Percentiles rank a stretch among this genome's conserved stretches.
These are phyloP conservation scores for Trichoderma harzianum DNA, from an alignment of 2,329 filamentous ascomycete genomes.

Conservation along the genomic window DNA sequence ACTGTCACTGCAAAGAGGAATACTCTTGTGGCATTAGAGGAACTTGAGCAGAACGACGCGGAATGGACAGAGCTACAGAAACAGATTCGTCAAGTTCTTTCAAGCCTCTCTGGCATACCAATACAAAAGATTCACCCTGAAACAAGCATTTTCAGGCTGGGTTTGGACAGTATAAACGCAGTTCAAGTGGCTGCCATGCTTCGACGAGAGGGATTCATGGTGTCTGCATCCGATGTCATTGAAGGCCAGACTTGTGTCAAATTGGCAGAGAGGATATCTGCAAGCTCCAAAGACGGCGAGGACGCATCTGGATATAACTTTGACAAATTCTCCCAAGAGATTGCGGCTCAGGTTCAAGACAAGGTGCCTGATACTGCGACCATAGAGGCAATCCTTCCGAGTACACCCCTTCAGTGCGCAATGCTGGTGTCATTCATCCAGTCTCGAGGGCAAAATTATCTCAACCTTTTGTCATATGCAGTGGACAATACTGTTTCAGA, in stretches of 20 bases:
- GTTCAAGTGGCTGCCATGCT: constrained; percentile 71
- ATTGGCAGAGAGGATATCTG: constrained; percentile 32
- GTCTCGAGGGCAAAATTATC: constrained; percentile 65
- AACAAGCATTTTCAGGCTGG: constrained; percentile 82
- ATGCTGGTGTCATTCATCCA: constrained; percentile 73
- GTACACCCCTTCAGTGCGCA: constrained; percentile 74
- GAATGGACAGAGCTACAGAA: constrained; percentile 52
- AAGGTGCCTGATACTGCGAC: constrained; percentile 23
- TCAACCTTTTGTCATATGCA: constrained; percentile 65
- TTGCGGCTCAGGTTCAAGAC: constrained; percentile 29
- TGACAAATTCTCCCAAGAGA: constrained; percentile 34
- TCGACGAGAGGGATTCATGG: constrained; percentile 52
- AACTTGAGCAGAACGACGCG: constrained; percentile 11
- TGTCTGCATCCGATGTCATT: constrained; percentile 72
- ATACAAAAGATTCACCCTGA: constrained; percentile 49
- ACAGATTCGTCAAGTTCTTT: constrained; percentile 53
- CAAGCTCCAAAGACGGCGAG: constrained; percentile 14
- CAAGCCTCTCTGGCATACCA: constrained; percentile 54
- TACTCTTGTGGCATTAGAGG: constrained; percentile 17
- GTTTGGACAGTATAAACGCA: constrained; percentile 86
- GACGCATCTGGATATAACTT: constrained; percentile 37
- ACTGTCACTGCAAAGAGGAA: constrained; percentile 25
- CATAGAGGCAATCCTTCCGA: constrained; percentile 65
- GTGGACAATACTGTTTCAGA: constrained; percentile 42
- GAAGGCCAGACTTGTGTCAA: constrained; percentile 51